A percentile compares a stretch with the other conserved stretches of the same genome.
These are phyloP conservation scores for Erysiphe pulchra DNA, from an alignment of 2,329 filamentous ascomycete genomes.

Conservation along the genomic window DNA sequence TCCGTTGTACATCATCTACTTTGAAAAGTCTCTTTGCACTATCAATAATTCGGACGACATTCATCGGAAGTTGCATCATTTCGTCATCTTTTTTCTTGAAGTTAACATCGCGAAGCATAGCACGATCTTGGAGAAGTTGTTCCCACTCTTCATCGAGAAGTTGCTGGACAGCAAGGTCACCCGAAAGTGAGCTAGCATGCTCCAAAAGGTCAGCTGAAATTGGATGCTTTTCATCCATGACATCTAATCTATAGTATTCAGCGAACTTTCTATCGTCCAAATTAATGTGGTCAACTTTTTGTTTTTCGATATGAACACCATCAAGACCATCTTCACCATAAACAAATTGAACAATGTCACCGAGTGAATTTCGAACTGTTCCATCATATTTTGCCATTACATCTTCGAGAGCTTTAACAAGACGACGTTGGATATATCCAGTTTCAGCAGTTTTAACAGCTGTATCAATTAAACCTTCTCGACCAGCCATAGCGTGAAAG, in stretches of 20 bases:
- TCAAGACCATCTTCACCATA: slow-evolving; percentile 96
- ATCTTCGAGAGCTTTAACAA: slow-evolving; percentile 95
- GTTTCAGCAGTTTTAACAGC: slow-evolving; percentile 98
- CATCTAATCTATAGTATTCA: slow-evolving; percentile 60
- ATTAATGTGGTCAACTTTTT: slow-evolving; percentile 65
- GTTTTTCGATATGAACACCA: slow-evolving; percentile 78
- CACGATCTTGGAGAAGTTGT: slow-evolving; percentile 45
- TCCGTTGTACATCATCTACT: slow-evolving; percentile 62
- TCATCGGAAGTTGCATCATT: slow-evolving; percentile 75
- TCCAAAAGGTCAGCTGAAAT: slow-evolving; percentile 51
- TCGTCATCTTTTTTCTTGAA: slow-evolving; percentile 49
- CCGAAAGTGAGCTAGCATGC: slow-evolving; percentile 62
- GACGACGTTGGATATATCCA: slow-evolving; percentile 92
- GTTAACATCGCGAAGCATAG: slow-evolving; percentile 44
- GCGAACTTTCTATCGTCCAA: slow-evolving; percentile 57
- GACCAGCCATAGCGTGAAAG: slow-evolving; percentile 99
- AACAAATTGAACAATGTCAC: slow-evolving; percentile 88
- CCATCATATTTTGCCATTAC: slow-evolving; percentile 95
- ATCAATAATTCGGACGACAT: slow-evolving; percentile 73
- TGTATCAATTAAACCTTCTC: slow-evolving; percentile 97
- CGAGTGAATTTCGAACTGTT: slow-evolving; percentile 86
- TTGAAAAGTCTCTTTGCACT: slow-evolving; percentile 77
- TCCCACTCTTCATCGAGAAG: slow-evolving; percentile 79
- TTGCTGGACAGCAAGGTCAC: slow-evolving; percentile 67
- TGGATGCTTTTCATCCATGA: slow-evolving; percentile 39